Percentiles rank a stretch among this genome's conserved stretches.
These are phyloP conservation scores for Diplodia sapinea DNA, from an alignment of 2,329 filamentous ascomycete genomes.

Conservation along the genomic window DNA sequence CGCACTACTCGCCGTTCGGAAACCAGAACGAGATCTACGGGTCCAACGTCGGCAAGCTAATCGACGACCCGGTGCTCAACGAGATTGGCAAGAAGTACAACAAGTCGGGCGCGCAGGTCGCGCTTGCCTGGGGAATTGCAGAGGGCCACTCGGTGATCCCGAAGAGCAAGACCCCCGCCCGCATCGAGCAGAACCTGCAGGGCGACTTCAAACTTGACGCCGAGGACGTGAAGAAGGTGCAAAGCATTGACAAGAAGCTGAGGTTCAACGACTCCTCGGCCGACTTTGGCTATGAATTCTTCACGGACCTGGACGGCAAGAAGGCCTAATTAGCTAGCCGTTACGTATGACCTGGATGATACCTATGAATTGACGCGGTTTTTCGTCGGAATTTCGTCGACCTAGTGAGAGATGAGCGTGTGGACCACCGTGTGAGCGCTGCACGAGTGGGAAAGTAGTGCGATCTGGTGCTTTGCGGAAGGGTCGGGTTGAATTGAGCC, in stretches of 20 bases:
- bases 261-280: constrained; percentile 66
- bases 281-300: constrained; percentile 65
- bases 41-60: constrained; percentile 71
- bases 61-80: constrained; percentile 69
- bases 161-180: constrained; percentile 57
- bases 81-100: constrained; percentile 70
- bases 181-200: constrained; percentile 43
- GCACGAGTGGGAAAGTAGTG: too few species aligned
- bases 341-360: neutral
- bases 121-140: constrained; percentile 90
- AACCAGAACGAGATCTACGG: constrained; percentile 68
- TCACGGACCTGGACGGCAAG: constrained; percentile 64
- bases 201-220: constrained; percentile 63
- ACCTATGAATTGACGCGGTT: neutral
- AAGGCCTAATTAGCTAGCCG: constrained; percentile 33
- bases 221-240: constrained; percentile 58
- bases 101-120: constrained; percentile 80
- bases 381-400: neutral
- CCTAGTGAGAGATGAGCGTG: neutral
- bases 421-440: too few species aligned
- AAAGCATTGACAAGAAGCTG: constrained; percentile 63
- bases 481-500: too few species aligned
- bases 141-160: constrained; percentile 78
- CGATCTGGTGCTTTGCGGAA: too few species aligned
- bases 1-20: constrained; percentile 84